phyloP scores from a whole-genome alignment of 495 filamentous ascomycete species.

The Penicillium silybi region DNA sequence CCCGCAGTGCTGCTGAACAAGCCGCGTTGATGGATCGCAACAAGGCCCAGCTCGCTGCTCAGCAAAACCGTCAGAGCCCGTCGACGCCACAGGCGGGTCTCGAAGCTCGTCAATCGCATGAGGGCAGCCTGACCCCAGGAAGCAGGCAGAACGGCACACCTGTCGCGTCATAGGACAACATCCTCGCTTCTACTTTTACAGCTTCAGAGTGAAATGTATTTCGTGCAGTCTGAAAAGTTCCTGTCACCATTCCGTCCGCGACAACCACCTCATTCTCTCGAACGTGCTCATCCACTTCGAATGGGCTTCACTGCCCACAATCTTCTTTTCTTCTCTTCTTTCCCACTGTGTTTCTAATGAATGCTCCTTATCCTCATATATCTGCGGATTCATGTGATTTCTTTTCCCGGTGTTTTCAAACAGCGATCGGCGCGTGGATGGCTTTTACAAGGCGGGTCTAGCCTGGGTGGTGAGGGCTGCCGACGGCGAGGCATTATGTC shows the following conservation, averaged over 20 bases:
- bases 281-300: background rate
- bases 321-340: conserved; percentile 5
- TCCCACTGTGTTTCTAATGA: conserved; percentile 23
- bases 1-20: conserved; percentile 45
- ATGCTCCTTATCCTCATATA: conserved; percentile 7
- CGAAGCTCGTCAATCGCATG: conserved; percentile 28
- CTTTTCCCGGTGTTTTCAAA: conserved; percentile 10
- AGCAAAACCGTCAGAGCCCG: conserved; percentile 30
- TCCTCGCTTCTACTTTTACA: background rate
- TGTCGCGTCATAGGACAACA: conserved; percentile 23
- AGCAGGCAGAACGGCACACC: conserved; percentile 44
- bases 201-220: background rate
- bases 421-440: conserved; percentile 25
- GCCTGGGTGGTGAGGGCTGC: conserved; percentile 15
- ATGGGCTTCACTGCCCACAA: background rate
- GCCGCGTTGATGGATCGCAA: conserved; percentile 43
- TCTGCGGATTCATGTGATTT: conserved; percentile 10
- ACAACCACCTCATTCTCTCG: background rate
- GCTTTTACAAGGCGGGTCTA: conserved; percentile 11
- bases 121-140: conserved; percentile 38
- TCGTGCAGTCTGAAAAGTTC: background rate
- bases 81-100: conserved; percentile 39
- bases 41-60: conserved; percentile 41
- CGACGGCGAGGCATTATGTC: conserved; percentile 9
- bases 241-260: background rate